Conservation (phyloP, 305 asterid species). For the Lippia alba region DNA sequence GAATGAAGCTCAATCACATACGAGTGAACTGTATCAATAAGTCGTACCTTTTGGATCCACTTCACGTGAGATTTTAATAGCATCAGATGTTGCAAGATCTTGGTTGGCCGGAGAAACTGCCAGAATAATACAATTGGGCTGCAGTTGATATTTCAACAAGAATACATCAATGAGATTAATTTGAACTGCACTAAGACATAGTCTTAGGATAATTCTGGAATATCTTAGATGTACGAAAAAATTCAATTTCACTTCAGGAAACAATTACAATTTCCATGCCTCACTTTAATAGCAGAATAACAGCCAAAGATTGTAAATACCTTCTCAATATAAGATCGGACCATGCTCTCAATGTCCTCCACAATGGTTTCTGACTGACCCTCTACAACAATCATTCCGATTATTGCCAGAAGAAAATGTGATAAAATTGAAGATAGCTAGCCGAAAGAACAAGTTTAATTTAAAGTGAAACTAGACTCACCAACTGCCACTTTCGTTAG, state of each 20-base stretch:
- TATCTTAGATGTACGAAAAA: constrained; percentile 6
- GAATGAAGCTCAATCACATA: background rate
- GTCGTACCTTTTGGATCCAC: constrained; percentile 90
- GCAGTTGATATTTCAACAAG: constrained; percentile 45
- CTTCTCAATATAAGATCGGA: constrained; percentile 91
- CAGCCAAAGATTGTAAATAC: constrained; percentile 40
- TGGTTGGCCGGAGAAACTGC: constrained; percentile 98
- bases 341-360: constrained; percentile 93
- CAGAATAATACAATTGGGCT: constrained; percentile 94
- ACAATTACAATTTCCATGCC: background rate
- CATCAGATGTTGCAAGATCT: constrained; percentile 99
- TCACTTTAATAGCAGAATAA: background rate
- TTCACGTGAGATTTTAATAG: constrained; percentile 94
- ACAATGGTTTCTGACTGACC: constrained; percentile 93
- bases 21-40: constrained; percentile 1
- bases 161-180: constrained; percentile 29
- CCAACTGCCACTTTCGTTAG: constrained; percentile 98
- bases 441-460: constrained; percentile 20
- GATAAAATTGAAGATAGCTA: constrained; percentile 8
- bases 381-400: constrained; percentile 46
- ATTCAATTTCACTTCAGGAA: constrained; percentile 15
- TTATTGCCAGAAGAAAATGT: constrained; percentile 10
- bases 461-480: constrained; percentile 43
- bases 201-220: constrained; percentile 15
- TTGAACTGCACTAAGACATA: constrained; percentile 19